phyloP scores from a whole-genome alignment of 148 eudicot species.

The Nyssa sinensis region DNA sequence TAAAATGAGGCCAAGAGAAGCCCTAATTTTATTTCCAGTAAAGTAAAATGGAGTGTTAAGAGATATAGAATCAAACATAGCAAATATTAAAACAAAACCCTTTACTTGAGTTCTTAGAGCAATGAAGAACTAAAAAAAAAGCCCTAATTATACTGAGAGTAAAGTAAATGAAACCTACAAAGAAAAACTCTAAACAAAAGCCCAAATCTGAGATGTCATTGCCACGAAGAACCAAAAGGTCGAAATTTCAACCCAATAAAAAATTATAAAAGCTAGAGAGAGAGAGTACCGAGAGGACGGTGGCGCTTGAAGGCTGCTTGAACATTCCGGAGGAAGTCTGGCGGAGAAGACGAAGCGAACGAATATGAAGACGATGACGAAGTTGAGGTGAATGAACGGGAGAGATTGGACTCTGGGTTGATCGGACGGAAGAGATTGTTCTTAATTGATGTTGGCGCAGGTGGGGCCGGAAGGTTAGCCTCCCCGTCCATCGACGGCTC shows the following conservation, averaged over 20 bases:
- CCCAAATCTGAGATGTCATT: not conserved
- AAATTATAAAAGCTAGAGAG: not conserved
- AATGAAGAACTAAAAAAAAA: not conserved
- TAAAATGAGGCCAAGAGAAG: not conserved
- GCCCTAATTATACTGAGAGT: slow-evolving; percentile 7
- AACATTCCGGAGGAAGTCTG: slow-evolving; percentile 64
- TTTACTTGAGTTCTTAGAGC: not conserved
- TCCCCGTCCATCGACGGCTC: slow-evolving; percentile 59
- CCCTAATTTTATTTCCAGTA: slow-evolving; percentile 23
- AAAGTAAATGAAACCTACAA: not conserved
- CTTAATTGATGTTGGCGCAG: slow-evolving; percentile 17
- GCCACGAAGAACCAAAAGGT: not conserved
- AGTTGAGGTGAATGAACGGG: slow-evolving; percentile 30
- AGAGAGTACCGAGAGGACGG: slow-evolving; percentile 60
- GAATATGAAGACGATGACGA: slow-evolving; percentile 45
- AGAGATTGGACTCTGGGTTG: slow-evolving; percentile 33
- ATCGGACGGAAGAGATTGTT: slow-evolving; percentile 35
- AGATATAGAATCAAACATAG: not conserved
- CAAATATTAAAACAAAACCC: not conserved
- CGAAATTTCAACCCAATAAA: not conserved
- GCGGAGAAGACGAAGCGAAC: slow-evolving; percentile 40
- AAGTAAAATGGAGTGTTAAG: not conserved
- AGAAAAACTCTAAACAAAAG: not conserved
- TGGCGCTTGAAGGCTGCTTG: slow-evolving; percentile 92
- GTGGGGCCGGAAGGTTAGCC: slow-evolving; percentile 50